phyloP scores from a whole-genome alignment of 371 early-diverging fungal species.

The Mortierella sp. region DNA sequence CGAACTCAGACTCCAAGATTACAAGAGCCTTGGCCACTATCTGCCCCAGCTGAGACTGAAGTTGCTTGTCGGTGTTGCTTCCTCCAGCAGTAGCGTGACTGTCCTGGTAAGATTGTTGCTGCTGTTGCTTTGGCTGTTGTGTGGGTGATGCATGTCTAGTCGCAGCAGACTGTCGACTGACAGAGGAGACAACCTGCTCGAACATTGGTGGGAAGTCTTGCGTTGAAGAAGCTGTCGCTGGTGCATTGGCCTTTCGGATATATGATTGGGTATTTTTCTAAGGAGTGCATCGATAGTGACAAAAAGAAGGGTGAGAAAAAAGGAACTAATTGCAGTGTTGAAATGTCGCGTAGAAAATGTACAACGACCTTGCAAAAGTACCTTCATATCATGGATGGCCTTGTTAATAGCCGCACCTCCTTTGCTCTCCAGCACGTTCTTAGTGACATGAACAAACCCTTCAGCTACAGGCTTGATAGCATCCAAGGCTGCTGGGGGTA shows the following conservation, averaged over 20 bases:
- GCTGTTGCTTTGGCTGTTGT: constrained; percentile 2
- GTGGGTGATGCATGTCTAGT: constrained; percentile 29
- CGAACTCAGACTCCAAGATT: constrained; percentile 66
- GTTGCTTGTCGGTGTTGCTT: constrained; percentile 30
- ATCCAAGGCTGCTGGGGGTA: constrained; percentile 53
- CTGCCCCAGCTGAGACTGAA: constrained; percentile 65
- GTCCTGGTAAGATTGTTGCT: constrained; percentile 8
- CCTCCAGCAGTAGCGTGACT: background rate
- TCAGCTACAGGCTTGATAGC: constrained; percentile 59
- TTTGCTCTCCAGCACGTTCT: constrained; percentile 69
- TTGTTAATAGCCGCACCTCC: constrained; percentile 64
- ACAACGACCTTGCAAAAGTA: background rate
- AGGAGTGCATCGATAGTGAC: background rate
- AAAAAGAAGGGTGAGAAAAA: background rate
- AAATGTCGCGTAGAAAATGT: background rate
- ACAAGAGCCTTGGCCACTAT: constrained; percentile 67
- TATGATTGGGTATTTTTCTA: constrained; percentile 58
- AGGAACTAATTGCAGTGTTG: background rate
- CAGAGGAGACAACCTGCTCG: constrained; percentile 37
- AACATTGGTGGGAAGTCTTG: constrained; percentile 53
- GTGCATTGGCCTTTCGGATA: constrained; percentile 40
- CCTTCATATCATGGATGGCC: constrained; percentile 72
- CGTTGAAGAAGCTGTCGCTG: constrained; percentile 3
- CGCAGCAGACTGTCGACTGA: constrained; percentile 24
- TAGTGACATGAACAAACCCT: constrained; percentile 67